These are phyloP conservation scores for Tylopilus vinaceipallidus DNA, from an alignment of 768 basidiomycete species.

Conservation along the genomic window DNA sequence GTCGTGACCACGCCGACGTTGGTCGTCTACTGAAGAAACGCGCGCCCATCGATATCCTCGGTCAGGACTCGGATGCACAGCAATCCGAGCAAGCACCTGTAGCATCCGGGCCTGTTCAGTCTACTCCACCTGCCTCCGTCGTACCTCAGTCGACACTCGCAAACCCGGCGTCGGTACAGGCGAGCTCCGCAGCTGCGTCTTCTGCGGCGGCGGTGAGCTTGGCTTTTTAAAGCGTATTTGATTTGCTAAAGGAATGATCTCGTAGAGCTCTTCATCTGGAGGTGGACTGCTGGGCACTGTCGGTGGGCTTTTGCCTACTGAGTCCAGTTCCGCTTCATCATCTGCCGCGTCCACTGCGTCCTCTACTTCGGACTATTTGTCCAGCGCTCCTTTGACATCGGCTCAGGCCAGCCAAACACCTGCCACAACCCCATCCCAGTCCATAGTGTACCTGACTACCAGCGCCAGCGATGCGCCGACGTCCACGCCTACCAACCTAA, in stretches of 20 bases:
- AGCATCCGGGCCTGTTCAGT: conserved; percentile 26
- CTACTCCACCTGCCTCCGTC: conserved; percentile 12
- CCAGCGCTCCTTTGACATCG: conserved; percentile 12
- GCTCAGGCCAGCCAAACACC: conserved; percentile 29
- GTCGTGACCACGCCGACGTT: conserved; percentile 54
- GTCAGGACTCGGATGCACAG: neutral
- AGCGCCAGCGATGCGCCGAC: conserved; percentile 13
- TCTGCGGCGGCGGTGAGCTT: conserved; percentile 23
- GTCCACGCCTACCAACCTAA: conserved; percentile 21
- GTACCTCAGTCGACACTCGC: conserved; percentile 11
- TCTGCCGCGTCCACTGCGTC: conserved; percentile 19
- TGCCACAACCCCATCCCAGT: conserved; percentile 45
- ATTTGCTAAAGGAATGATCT: conserved; percentile 3
- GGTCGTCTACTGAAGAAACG: conserved; percentile 74
- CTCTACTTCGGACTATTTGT: conserved; percentile 15
- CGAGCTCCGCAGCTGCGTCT: conserved; percentile 9
- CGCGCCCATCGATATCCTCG: conserved; percentile 25
- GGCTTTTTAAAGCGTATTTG: neutral
- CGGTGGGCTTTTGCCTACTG: conserved; percentile 11
- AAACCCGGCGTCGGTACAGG: conserved; percentile 15
- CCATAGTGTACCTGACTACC: conserved; percentile 39
- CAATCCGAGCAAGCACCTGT: conserved; percentile 5
- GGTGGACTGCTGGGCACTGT: conserved; percentile 8
- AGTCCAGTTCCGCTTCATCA: conserved; percentile 18
- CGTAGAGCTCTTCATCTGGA: conserved; percentile 14